phyloP scores from a whole-genome alignment of 441 rosid genomes.

The Pelargonium exstipulatum region DNA sequence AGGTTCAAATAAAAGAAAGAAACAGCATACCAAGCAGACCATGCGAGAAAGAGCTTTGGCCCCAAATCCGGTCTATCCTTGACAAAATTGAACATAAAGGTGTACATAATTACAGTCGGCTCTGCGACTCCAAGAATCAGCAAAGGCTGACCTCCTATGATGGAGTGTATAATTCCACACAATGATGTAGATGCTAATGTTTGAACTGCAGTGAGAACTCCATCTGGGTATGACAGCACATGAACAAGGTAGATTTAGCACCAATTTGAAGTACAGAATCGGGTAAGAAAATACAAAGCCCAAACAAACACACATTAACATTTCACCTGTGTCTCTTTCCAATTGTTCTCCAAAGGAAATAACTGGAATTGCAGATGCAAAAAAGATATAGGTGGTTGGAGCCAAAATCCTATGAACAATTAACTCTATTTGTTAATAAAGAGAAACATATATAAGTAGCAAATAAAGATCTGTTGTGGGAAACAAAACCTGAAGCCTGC shows the following conservation, averaged over 20 bases:
- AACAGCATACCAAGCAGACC: conserved; percentile 53
- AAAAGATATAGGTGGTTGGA: conserved; percentile 74
- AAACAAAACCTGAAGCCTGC: background rate
- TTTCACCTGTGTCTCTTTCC: conserved; percentile 45
- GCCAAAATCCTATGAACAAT: conserved; percentile 54
- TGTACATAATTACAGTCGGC: conserved; percentile 72
- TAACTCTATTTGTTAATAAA: background rate
- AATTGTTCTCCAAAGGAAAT: conserved; percentile 77
- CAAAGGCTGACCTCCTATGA: conserved; percentile 67
- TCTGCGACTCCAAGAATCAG: conserved; percentile 80
- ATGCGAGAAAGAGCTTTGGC: conserved; percentile 58
- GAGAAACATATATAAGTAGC: conserved; percentile 15
- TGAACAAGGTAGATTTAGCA: conserved; percentile 10
- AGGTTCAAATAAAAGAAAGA: background rate
- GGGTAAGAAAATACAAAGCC: conserved; percentile 13
- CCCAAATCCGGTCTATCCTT: conserved; percentile 64
- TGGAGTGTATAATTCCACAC: conserved; percentile 62
- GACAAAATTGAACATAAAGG: conserved; percentile 29
- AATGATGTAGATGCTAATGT: conserved; percentile 70
- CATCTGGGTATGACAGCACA: conserved; percentile 29
- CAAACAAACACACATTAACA: background rate
- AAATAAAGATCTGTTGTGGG: conserved; percentile 9
- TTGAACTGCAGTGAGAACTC: conserved; percentile 65
- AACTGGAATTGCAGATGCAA: conserved; percentile 76
- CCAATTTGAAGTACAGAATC: no score